Percentiles rank a stretch among this genome's conserved stretches.
Evolutionary conservation across 345 rosid species (phyloP).

Genomic region (Dimocarpus longan): DNA sequence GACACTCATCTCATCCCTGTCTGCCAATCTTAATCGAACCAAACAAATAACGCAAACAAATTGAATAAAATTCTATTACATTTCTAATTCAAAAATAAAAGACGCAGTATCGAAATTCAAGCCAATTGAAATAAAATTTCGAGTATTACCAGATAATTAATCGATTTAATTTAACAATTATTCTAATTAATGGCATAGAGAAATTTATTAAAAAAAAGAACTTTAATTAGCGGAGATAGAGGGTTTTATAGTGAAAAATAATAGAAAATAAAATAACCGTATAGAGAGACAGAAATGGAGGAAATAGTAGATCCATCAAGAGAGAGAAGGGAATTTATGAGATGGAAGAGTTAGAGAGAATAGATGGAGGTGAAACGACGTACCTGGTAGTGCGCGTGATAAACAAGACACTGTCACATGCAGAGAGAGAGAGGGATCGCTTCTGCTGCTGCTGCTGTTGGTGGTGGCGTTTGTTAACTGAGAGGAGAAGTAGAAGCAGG

Average conservation of each 20-base stretch:
- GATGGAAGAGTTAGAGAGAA: no score
- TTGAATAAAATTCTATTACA: background rate
- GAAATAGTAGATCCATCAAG: constrained; percentile 12
- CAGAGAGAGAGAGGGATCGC: background rate
- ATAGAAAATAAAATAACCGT: no score
- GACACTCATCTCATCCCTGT: constrained; percentile 31
- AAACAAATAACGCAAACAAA: constrained; percentile 7
- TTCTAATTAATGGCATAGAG: background rate
- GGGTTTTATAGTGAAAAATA: background rate
- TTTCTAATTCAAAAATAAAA: background rate
- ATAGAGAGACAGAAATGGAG: background rate
- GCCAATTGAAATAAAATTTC: background rate
- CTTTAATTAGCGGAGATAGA: background rate
- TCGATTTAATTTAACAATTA: background rate
- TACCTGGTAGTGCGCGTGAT: constrained; percentile 17
- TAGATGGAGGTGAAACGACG: background rate
- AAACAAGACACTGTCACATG: background rate
- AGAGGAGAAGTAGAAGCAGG: background rate
- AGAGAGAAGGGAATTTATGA: background rate
- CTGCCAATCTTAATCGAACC: constrained; percentile 16
- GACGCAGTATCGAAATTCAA: background rate
- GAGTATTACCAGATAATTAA: background rate
- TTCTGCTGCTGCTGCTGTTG: background rate
- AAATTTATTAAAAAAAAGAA: background rate
- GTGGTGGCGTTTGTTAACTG: background rate